Percentiles rank a stretch among this genome's conserved stretches.
These are phyloP conservation scores for Linnemannia schmuckeri DNA, from an alignment of 192 early-diverging fungal genomes.

Conservation along the genomic window DNA sequence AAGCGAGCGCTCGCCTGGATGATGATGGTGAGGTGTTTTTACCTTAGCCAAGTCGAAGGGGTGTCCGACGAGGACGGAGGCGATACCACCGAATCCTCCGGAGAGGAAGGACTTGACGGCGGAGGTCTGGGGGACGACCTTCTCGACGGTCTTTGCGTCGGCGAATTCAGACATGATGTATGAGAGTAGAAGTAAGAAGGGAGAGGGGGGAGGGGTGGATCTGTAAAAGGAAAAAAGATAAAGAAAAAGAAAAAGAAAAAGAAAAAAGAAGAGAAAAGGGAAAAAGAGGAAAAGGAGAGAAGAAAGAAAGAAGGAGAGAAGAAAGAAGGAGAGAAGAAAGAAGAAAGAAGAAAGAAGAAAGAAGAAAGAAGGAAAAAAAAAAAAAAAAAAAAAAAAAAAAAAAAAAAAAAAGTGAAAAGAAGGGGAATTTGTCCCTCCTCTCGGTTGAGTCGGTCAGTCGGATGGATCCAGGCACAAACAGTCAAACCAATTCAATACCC, in stretches of 20 bases:
- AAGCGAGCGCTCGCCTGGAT: not conserved
- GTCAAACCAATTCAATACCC: not conserved
- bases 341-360: conserved; percentile 3
- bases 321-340: not conserved
- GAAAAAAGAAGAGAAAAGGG: not conserved
- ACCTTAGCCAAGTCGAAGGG: conserved; percentile 91
- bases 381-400: not conserved
- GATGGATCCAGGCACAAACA: conserved; percentile 5
- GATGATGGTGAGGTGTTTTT: conserved; percentile 6
- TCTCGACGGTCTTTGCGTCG: conserved; percentile 13
- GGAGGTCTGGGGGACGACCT: conserved; percentile 56
- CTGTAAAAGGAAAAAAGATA: conserved; percentile 5
- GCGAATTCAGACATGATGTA: conserved; percentile 47
- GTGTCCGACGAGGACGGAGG: conserved; percentile 66
- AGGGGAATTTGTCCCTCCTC: not conserved
- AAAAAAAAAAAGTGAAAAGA: not conserved
- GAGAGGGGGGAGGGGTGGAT: not conserved
- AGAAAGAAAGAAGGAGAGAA: not conserved
- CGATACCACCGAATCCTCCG: conserved; percentile 86
- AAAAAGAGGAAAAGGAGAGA: not conserved
- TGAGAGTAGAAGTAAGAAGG: not conserved
- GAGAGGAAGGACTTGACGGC: conserved; percentile 91
- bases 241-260: conserved; percentile 11
- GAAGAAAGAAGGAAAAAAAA: not conserved
- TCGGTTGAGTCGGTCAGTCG: not conserved